Evolutionary conservation across 192 early-diverging fungal genomes (phyloP).

Genomic region (Coemansia sp.): DNA sequence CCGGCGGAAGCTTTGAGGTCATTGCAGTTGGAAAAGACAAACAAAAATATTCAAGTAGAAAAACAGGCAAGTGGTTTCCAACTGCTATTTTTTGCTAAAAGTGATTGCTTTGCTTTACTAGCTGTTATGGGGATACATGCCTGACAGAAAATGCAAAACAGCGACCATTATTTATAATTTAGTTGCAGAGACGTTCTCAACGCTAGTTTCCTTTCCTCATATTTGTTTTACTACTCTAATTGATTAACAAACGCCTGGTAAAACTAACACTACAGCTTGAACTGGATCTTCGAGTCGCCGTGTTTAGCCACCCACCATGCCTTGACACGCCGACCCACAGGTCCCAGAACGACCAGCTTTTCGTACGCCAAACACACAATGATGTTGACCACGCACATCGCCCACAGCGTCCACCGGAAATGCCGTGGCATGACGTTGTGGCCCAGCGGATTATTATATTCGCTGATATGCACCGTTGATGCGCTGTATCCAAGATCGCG

Average conservation of each 20-base stretch:
- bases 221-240: no score
- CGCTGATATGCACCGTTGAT: conserved; percentile 40
- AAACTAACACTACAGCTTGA: background rate
- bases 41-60: background rate
- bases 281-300: background rate
- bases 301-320: conserved; percentile 18
- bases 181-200: no score
- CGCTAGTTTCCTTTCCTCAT: no score
- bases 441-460: conserved; percentile 52
- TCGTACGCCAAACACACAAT: conserved; percentile 50
- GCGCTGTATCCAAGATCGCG: conserved; percentile 39
- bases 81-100: no score
- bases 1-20: conserved; percentile 49
- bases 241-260: no score
- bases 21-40: conserved; percentile 12
- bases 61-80: no score
- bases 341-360: conserved; percentile 57
- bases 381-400: conserved; percentile 53
- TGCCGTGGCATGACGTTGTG: conserved; percentile 61
- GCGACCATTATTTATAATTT: no score
- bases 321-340: conserved; percentile 50
- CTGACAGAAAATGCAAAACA: no score
- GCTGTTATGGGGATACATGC: no score
- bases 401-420: conserved; percentile 58
- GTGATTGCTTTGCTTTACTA: no score